A percentile compares a stretch with the other conserved stretches of the same genome.
These are phyloP conservation scores for Passiflora organensis DNA, from an alignment of 345 rosid genomes.

Conservation along the genomic window DNA sequence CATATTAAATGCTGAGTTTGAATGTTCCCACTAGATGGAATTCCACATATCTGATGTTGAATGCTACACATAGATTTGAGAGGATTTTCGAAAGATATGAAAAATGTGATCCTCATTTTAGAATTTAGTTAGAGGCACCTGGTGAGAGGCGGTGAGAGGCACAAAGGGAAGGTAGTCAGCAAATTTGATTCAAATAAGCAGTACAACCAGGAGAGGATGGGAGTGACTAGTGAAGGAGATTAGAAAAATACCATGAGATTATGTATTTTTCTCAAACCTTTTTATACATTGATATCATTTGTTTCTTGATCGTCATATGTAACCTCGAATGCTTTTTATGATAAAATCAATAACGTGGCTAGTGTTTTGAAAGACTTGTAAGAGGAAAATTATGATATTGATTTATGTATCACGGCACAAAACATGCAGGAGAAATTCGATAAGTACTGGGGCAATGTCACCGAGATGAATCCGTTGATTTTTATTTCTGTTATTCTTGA, in stretches of 20 bases:
- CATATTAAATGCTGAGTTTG: background rate
- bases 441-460: background rate
- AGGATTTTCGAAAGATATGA: background rate
- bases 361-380: background rate
- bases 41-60: slow-evolving; percentile 2
- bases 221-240: background rate
- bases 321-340: background rate
- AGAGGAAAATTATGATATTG: background rate
- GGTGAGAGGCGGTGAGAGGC: background rate
- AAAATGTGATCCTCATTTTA: background rate
- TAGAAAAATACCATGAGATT: background rate
- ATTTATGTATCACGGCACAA: background rate
- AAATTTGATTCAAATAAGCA: no score
- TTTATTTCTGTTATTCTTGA: slow-evolving; percentile 2
- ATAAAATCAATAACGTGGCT: background rate
- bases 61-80: background rate
- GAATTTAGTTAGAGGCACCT: background rate
- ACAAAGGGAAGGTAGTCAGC: no score
- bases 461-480: slow-evolving; percentile 1
- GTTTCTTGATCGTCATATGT: slow-evolving; percentile 2
- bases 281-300: background rate
- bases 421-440: slow-evolving; percentile 9
- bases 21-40: slow-evolving; percentile 2
- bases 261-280: background rate
- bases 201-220: no score